phyloP scores from a whole-genome alignment of 257 asterid species.

The Gentiana dahurica region DNA sequence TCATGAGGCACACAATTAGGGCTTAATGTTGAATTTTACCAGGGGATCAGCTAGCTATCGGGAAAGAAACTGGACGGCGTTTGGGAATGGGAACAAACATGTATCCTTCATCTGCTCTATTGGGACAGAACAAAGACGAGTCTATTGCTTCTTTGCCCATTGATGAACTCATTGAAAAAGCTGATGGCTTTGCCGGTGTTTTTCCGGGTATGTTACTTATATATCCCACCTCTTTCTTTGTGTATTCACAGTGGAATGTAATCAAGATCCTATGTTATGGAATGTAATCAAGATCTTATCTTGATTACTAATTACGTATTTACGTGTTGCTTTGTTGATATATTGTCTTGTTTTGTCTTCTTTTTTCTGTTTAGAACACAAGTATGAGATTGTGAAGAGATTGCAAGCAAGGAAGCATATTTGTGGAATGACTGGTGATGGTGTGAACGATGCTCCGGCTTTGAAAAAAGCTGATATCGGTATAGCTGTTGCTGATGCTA shows the following conservation, averaged over 20 bases:
- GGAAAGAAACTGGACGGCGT: conserved; percentile 70
- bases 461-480: conserved; percentile 78
- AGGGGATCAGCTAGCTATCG: conserved; percentile 86
- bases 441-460: conserved; percentile 86
- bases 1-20: no score
- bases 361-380: conserved; percentile 40
- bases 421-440: conserved; percentile 93
- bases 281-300: no score
- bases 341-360: background rate
- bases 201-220: conserved; percentile 45
- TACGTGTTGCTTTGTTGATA: no score
- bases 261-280: background rate
- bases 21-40: background rate
- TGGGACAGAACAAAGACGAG: conserved; percentile 52
- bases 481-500: conserved; percentile 76
- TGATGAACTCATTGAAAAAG: conserved; percentile 66
- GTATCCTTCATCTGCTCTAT: conserved; percentile 78
- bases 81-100: conserved; percentile 88
- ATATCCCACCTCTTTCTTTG: background rate
- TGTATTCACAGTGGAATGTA: background rate
- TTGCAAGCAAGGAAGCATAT: conserved; percentile 71
- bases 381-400: conserved; percentile 71
- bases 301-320: no score
- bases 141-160: conserved; percentile 45
- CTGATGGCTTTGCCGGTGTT: conserved; percentile 88